phyloP scores from a whole-genome alignment of 1,284 basidiomycete species.

The Cryptococcus sp. region DNA sequence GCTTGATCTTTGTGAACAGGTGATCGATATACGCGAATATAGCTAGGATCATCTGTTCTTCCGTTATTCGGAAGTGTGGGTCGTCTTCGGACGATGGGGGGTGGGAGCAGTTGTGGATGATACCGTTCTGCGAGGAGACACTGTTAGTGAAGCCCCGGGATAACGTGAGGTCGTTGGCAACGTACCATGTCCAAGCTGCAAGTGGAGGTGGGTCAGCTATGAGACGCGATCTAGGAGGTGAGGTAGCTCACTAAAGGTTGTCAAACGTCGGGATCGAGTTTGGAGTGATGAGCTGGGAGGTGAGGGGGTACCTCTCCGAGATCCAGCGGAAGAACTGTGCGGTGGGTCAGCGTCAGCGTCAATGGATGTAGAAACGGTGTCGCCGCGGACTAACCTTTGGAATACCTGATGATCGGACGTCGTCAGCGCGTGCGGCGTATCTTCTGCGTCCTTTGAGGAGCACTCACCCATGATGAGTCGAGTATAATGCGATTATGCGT shows the following conservation, averaged over 20 bases:
- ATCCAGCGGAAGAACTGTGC: constrained; percentile 61
- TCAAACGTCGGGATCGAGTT: constrained; percentile 62
- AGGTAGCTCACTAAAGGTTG: constrained; percentile 51
- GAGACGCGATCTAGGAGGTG: constrained; percentile 59
- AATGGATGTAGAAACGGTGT: too few species aligned
- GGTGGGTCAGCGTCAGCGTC: not conserved
- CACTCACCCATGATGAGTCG: constrained; percentile 21
- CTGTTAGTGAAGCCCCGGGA: constrained; percentile 53
- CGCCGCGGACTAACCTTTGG: constrained; percentile 16
- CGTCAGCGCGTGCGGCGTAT: constrained; percentile 9
- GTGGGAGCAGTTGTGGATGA: constrained; percentile 89
- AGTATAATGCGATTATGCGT: not conserved
- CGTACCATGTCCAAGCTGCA: constrained; percentile 42
- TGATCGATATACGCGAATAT: constrained; percentile 98
- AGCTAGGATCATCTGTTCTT: constrained; percentile 95
- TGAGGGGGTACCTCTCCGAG: constrained; percentile 93
- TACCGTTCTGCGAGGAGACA: constrained; percentile 80
- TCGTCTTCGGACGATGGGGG: constrained; percentile 69
- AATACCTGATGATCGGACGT: constrained; percentile 12
- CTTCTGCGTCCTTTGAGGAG: not conserved
- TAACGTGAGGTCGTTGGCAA: not conserved
- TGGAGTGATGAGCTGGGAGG: constrained; percentile 96
- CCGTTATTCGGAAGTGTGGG: constrained; percentile 90
- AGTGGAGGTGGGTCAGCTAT: not conserved
- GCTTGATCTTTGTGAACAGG: constrained; percentile 95